These are phyloP conservation scores for Lentinula guzmanii DNA, from an alignment of 768 basidiomycete species.

Conservation along the genomic window DNA sequence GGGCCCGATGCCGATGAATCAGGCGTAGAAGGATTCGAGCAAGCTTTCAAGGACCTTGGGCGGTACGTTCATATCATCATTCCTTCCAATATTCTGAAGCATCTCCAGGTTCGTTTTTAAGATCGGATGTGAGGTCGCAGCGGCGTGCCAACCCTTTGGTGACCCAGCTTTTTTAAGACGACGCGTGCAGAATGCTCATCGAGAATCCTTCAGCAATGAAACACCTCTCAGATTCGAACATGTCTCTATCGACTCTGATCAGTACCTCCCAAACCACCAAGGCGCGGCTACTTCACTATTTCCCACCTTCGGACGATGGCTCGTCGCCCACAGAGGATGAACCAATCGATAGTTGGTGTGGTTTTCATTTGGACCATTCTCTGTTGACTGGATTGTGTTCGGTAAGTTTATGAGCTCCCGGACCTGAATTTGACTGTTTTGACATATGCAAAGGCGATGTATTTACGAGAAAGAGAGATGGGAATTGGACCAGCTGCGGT, in stretches of 20 bases:
- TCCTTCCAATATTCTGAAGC: neutral
- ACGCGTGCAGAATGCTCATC: neutral
- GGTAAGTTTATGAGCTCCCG: conserved; percentile 30
- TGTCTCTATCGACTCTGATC: conserved; percentile 72
- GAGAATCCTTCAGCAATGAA: conserved; percentile 44
- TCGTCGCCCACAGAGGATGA: conserved; percentile 42
- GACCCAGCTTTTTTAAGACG: conserved; percentile 5
- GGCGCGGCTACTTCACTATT: conserved; percentile 95
- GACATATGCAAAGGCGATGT: conserved; percentile 62
- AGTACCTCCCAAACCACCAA: conserved; percentile 77
- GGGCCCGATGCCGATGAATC: conserved; percentile 60
- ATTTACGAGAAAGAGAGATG: conserved; percentile 45
- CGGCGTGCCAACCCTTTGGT: conserved; percentile 92
- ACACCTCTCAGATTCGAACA: conserved; percentile 56
- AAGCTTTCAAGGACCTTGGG: conserved; percentile 84
- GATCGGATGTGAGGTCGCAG: conserved; percentile 76
- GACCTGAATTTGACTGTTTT: neutral
- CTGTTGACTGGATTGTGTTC: conserved; percentile 90
- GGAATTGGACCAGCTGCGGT: conserved; percentile 40
- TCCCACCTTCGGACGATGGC: conserved; percentile 53
- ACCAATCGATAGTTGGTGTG: conserved; percentile 86
- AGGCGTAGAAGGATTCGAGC: conserved; percentile 71
- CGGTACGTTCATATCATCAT: conserved; percentile 29
- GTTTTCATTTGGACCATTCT: conserved; percentile 91
- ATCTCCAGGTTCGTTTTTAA: conserved; percentile 64